phyloP scores from a whole-genome alignment of 2,329 filamentous ascomycete species.

The Xylaria digitata region DNA sequence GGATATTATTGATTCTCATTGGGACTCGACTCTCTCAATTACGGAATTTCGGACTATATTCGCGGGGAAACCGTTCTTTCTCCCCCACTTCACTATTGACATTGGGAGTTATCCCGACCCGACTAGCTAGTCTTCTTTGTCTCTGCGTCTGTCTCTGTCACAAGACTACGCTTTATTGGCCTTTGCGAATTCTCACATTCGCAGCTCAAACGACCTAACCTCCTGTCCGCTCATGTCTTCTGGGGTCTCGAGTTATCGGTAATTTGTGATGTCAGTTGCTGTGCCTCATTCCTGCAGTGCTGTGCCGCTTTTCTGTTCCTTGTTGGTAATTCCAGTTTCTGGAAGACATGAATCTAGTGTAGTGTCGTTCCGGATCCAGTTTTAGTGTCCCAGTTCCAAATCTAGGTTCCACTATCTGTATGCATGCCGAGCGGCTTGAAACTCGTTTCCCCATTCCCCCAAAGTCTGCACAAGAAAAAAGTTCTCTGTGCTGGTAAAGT shows the following conservation, averaged over 20 bases:
- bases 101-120: slow-evolving; percentile 4
- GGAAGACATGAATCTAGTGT: slow-evolving; percentile 18
- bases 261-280: slow-evolving; percentile 17
- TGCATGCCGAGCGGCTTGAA: slow-evolving; percentile 26
- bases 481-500: slow-evolving; percentile 6
- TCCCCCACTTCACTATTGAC: slow-evolving; percentile 25
- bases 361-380: slow-evolving; percentile 20
- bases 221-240: background rate
- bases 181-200: background rate
- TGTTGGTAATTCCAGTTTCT: slow-evolving; percentile 35
- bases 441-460: slow-evolving; percentile 20
- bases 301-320: slow-evolving; percentile 9
- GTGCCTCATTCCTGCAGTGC: slow-evolving; percentile 21
- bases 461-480: slow-evolving; percentile 8
- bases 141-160: background rate
- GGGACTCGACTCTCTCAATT: slow-evolving; percentile 19
- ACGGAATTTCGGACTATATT: slow-evolving; percentile 27
- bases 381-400: slow-evolving; percentile 21
- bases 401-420: slow-evolving; percentile 15
- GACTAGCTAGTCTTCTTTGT: background rate
- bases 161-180: slow-evolving; percentile 2
- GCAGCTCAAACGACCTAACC: background rate
- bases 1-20: slow-evolving; percentile 12
- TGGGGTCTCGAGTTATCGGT: slow-evolving; percentile 3
- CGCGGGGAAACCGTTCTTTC: slow-evolving; percentile 16